These are phyloP conservation scores for Artemisia argyi DNA, from an alignment of 129 eudicot species.

Conservation along the genomic window DNA sequence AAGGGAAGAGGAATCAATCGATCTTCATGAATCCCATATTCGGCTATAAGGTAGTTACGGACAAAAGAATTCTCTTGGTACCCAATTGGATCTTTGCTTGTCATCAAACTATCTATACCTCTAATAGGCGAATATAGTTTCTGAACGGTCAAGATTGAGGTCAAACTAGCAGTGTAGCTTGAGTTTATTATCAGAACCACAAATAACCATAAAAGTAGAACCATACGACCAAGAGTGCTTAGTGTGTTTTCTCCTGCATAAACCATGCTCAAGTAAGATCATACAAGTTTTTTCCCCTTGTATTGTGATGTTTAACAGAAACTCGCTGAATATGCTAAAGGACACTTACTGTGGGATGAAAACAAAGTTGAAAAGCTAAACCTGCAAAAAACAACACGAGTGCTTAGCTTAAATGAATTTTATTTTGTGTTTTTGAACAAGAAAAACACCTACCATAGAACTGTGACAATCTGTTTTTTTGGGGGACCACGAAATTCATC, in stretches of 20 bases:
- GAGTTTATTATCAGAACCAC: conserved; percentile 78
- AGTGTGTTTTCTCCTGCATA: conserved; percentile 66
- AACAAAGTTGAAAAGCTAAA: conserved; percentile 81
- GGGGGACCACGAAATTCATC: conserved; percentile 87
- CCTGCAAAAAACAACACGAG: conserved; percentile 51
- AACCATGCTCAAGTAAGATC: conserved; percentile 19
- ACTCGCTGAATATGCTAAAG: neutral
- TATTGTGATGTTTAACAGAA: neutral
- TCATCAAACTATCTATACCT: conserved; percentile 63
- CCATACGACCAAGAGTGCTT: conserved; percentile 68
- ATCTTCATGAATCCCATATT: conserved; percentile 50
- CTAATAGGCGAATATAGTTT: conserved; percentile 62
- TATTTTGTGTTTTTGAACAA: neutral
- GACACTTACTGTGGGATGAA: conserved; percentile 67
- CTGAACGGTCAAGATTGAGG: conserved; percentile 74
- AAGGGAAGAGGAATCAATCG: conserved; percentile 58
- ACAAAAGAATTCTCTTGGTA: conserved; percentile 68
- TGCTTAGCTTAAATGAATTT: neutral
- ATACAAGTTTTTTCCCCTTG: neutral
- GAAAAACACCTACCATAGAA: conserved; percentile 52
- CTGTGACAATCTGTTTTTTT: conserved; percentile 52
- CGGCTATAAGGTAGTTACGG: conserved; percentile 46
- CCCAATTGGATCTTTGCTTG: conserved; percentile 63
- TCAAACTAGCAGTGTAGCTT: conserved; percentile 79
- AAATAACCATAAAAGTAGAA: conserved; percentile 65